Percentiles rank a stretch among this genome's conserved stretches.
phyloP scores from a whole-genome alignment of 1,284 basidiomycete genomes.

The Albatrellus sp. region DNA sequence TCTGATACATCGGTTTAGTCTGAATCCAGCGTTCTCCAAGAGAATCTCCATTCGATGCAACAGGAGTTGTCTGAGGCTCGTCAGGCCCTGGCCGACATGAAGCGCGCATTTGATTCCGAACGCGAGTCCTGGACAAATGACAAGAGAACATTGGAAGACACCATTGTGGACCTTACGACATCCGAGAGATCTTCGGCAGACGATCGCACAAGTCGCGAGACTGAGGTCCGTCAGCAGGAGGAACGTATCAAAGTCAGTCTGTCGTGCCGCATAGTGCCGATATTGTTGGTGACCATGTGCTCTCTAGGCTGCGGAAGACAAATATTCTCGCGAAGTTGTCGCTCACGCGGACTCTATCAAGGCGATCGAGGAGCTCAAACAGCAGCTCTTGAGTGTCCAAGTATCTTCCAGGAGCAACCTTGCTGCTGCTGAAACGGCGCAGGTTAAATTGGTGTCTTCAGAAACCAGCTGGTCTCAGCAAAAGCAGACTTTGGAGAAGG shows the following conservation, averaged over 20 bases:
- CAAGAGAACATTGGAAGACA: conserved; percentile 68
- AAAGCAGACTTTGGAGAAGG: conserved; percentile 65
- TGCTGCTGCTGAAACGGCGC: conserved; percentile 58
- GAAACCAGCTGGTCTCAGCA: conserved; percentile 75
- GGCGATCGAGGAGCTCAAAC: conserved; percentile 49
- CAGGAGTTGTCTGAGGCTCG: conserved; percentile 43
- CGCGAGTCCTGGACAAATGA: conserved; percentile 61
- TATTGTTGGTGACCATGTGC: background rate
- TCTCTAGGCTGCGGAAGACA: conserved; percentile 61
- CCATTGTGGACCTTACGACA: conserved; percentile 62
- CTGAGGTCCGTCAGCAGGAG: conserved; percentile 51
- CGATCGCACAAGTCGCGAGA: conserved; percentile 51
- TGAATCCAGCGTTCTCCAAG: conserved; percentile 52
- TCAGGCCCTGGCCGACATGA: conserved; percentile 42
- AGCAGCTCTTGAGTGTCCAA: conserved; percentile 43
- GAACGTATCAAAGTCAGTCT: conserved; percentile 51
- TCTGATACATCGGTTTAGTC: conserved; percentile 32
- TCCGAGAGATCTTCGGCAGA: conserved; percentile 55
- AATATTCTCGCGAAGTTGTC: conserved; percentile 71
- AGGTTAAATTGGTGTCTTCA: conserved; percentile 55
- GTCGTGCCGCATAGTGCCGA: conserved; percentile 3
- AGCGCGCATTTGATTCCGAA: conserved; percentile 54
- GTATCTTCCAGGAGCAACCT: conserved; percentile 41
- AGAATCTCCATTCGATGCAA: conserved; percentile 43
- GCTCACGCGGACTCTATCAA: conserved; percentile 79